Evolutionary conservation across 106 monocot genomes (phyloP), one percentile per base, ranked within the genome.

Genomic region (Narthecium ossifragum): DNA sequence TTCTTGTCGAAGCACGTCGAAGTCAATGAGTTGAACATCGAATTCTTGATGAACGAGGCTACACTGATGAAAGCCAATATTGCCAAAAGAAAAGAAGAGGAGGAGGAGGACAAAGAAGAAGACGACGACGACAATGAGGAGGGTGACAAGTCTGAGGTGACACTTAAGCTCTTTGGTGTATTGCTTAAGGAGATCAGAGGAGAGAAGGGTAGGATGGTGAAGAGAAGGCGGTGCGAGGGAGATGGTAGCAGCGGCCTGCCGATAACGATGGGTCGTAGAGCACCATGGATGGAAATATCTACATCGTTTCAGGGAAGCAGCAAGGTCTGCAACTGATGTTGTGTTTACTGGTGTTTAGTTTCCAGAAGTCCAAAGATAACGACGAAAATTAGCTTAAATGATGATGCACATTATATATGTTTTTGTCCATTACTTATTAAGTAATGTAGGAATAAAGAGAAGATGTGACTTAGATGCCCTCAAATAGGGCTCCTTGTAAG

Each of bases 1-100:
- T 72, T 70, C 41, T 74, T 92, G 3, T 75, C 86, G 7, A 69
- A 64, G 41, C 61, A 74, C 29, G 66, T 75, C 12, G 73, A 76
- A 33, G 64, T 61, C 29, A 14, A 12, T 5, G 28, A 76, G 28
- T 34, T 81, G 12, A 59, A 75, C 65, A 8, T 65, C 2, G 21
- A 4, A 1, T 24, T 50, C n/a, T 24, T 70, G 18, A 52, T 65
- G 40, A 34, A 63, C 22, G 76, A 71, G 26, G 61, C 27, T 0
- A 32, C 22, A 15, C 8, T 1, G 0, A 49, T 27, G 8, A 47
- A 37, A 33, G 31, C 26, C 2, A 59, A 27, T 12, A 4, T 3
- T 7, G 32, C 17, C 2, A 34, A 17, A 2, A n/a, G 29, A 53
- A 5, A 20, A 55, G n/a, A 15, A n/a, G 1, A 23, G 24, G 32